Percentiles rank a stretch among this genome's conserved stretches.
These are phyloP conservation scores for Microbotryum saponariae DNA, from an alignment of 1,284 basidiomycete species.

Conservation along the genomic window DNA sequence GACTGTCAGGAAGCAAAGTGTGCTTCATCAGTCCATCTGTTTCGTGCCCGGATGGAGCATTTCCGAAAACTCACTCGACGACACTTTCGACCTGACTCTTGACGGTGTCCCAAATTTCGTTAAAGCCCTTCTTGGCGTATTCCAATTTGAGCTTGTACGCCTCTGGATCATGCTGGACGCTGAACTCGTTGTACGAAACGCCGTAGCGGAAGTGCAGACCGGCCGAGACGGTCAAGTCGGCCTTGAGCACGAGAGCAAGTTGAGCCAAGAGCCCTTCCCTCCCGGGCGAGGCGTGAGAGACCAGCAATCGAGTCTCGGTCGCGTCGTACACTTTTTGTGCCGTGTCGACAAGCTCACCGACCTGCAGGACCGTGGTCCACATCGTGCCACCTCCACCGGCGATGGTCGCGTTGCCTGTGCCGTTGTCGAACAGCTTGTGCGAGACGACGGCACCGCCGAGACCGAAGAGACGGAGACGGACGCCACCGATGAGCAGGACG, in stretches of 20 bases:
- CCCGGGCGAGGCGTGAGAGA: slow-evolving; percentile 87
- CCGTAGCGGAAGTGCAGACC: slow-evolving; percentile 97
- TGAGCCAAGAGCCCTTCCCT: slow-evolving; percentile 88
- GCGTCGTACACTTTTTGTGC: slow-evolving; percentile 89
- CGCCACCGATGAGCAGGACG: slow-evolving; percentile 80
- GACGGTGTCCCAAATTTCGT: slow-evolving; percentile 88
- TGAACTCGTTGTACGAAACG: slow-evolving; percentile 94
- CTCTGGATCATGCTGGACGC: slow-evolving; percentile 81
- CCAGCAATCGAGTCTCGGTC: slow-evolving; percentile 83
- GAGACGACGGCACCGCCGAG: slow-evolving; percentile 90
- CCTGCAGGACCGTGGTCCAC: slow-evolving; percentile 97
- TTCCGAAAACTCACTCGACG: slow-evolving; percentile 54
- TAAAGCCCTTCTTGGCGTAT: slow-evolving; percentile 71
- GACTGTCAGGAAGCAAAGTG: slow-evolving; percentile 41
- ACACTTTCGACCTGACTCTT: slow-evolving; percentile 84
- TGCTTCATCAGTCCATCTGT: too few relatives aligned
- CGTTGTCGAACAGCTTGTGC: slow-evolving; percentile 97
- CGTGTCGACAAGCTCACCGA: slow-evolving; percentile 95
- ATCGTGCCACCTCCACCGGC: slow-evolving; percentile 96
- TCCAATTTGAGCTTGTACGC: slow-evolving; percentile 76
- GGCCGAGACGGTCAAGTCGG: slow-evolving; percentile 87
- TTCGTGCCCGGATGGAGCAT: neutral
- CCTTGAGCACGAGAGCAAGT: slow-evolving; percentile 80
- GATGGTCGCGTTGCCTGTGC: slow-evolving; percentile 87
- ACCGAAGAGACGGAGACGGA: slow-evolving; percentile 86